phyloP scores from a whole-genome alignment of 805 yeast genomes.

The Starmera caribaea region DNA sequence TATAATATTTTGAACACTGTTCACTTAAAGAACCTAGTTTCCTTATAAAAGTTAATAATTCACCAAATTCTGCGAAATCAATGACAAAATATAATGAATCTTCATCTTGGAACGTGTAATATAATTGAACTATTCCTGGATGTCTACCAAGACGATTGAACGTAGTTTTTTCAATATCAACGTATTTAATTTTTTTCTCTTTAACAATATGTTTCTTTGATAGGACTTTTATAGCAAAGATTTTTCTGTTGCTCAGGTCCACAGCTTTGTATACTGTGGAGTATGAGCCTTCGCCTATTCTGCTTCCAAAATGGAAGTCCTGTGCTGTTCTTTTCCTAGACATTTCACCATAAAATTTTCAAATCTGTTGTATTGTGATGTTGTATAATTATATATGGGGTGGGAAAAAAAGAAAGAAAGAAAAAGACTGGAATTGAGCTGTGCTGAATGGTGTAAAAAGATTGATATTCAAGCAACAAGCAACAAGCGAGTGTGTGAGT shows the following conservation, averaged over 20 bases:
- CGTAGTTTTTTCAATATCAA: constrained; percentile 88
- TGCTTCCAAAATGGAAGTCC: constrained; percentile 73
- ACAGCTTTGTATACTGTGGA: constrained; percentile 87
- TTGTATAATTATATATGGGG: not conserved
- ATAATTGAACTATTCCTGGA: constrained; percentile 87
- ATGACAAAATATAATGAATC: constrained; percentile 81
- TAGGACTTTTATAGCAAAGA: constrained; percentile 85
- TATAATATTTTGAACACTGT: constrained; percentile 66
- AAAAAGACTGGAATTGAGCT: too few species aligned
- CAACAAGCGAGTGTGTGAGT: too few species aligned
- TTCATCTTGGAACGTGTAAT: constrained; percentile 93
- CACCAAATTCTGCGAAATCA: constrained; percentile 95
- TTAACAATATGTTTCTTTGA: constrained; percentile 89
- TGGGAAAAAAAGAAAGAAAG: too few species aligned
- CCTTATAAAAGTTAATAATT: constrained; percentile 69
- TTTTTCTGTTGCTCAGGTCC: constrained; percentile 58
- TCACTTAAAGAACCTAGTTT: constrained; percentile 73
- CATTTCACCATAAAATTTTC: constrained; percentile 11
- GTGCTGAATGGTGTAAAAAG: too few species aligned
- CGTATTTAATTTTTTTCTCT: constrained; percentile 92
- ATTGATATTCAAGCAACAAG: too few species aligned
- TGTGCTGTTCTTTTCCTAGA: constrained; percentile 44
- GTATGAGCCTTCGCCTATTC: constrained; percentile 93
- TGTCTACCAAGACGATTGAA: constrained; percentile 82
- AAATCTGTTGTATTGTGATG: not conserved